Conservation (phyloP, 1,284 basidiomycete species). For the Ganoderma resinaceum region DNA sequence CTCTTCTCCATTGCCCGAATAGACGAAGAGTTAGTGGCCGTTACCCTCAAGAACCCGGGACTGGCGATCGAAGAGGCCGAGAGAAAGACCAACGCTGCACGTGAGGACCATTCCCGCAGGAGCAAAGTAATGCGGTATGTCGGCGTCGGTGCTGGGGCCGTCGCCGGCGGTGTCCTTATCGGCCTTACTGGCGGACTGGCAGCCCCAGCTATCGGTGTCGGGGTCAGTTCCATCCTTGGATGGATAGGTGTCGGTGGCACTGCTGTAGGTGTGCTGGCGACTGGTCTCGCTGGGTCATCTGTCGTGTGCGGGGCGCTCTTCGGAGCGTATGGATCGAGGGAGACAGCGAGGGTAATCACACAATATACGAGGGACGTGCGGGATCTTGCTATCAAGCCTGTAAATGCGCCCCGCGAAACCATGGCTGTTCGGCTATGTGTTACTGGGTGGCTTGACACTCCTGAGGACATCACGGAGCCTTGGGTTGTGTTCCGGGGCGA, state of each 20-base stretch:
- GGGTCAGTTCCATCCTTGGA: constrained; percentile 54
- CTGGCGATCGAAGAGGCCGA: constrained; percentile 53
- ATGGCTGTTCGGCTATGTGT: constrained; percentile 61
- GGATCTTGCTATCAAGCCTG: constrained; percentile 60
- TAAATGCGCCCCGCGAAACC: constrained; percentile 50
- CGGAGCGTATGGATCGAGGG: constrained; percentile 61
- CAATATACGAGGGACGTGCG: constrained; percentile 59
- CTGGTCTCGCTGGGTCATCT: constrained; percentile 60
- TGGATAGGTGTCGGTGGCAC: constrained; percentile 63
- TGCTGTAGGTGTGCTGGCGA: constrained; percentile 57
- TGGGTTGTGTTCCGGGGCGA: constrained; percentile 60
- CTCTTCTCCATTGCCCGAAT: constrained; percentile 48
- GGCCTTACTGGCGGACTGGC: constrained; percentile 65
- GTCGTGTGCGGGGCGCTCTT: constrained; percentile 65
- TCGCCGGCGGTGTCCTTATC: constrained; percentile 62
- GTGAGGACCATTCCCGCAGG: constrained; percentile 49
- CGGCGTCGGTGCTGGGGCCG: constrained; percentile 60
- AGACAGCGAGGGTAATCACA: constrained; percentile 55
- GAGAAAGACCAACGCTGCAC: constrained; percentile 49
- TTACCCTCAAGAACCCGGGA: constrained; percentile 57
- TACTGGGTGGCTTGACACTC: constrained; percentile 58
- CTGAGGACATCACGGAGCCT: constrained; percentile 56
- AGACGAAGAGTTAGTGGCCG: constrained; percentile 54
- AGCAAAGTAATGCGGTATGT: constrained; percentile 51
- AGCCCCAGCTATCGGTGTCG: constrained; percentile 65